Evolutionary conservation across 2,329 filamentous ascomycete genomes (phyloP), one percentile per base, ranked within the genome.

Genomic region (Trichophyton schoenleinii): DNA sequence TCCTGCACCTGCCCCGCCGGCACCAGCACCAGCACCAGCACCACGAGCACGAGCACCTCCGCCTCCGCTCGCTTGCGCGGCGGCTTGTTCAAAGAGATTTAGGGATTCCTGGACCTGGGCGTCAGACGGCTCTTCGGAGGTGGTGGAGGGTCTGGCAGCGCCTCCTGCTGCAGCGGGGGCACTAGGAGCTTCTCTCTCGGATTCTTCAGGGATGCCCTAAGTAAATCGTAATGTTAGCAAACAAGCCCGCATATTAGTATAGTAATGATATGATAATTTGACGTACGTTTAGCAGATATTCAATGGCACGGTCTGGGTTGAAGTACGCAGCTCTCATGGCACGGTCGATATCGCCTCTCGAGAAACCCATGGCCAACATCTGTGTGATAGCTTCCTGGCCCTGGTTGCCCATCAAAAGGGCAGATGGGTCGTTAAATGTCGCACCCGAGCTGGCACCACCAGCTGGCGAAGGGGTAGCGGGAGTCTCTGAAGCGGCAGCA

Each of bases 341-440:
- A 57, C 87, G 84, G 68, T 96, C 91, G 67, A 96, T 96, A 71
- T 95, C 88, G 59, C 84, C 79, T 70, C 91, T 83, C 70, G 89
- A 84, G 68, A 99, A 99, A 7, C 94, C 94, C 94, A 99, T 99
- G 66, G 87, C 87, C 77, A 96, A 91, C 91, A 99, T 96, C 72
- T 91, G 90, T 57, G 87, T 82, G 70, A 97, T 87, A 42, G 90
- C 91, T 67, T 86, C 85, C 65, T 88, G 84, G 67, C 91, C 86
- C 74, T 92, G 87, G 64, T 86, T 80, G 60, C 94, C 94, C 78
- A 96, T 87, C 20, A 91, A 85, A 71, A 97, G 82, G n/a, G 89
- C 85, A 34, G 88, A 92, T 25, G 88, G 83, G 68, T 91, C 86
- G 70, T 85, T 85, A 71, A 85, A 87, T 18, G 69, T 66, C n/a